A percentile compares a stretch with the other conserved stretches of the same genome.
phyloP scores from a whole-genome alignment of 163 green algal species.

The Coccomyxa subellipsoidea region DNA sequence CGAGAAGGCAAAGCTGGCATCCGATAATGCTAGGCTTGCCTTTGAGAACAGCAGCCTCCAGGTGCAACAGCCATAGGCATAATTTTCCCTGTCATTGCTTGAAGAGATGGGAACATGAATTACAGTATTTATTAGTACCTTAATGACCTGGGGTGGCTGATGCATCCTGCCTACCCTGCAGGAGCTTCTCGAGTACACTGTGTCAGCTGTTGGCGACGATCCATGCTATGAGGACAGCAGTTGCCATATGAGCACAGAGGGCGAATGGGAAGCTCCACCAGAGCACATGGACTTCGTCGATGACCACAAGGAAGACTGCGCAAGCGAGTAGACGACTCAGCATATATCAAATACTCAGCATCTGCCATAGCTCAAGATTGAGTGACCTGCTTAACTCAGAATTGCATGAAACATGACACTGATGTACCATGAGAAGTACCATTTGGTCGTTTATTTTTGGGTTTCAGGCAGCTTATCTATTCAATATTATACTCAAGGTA shows the following conservation, averaged over 20 bases:
- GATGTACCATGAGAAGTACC: no score
- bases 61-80: background rate
- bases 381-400: no score
- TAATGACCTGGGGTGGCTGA: no score
- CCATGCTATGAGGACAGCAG: background rate
- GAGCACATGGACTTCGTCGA: background rate
- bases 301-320: background rate
- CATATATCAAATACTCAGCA: no score
- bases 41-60: constrained; percentile 32
- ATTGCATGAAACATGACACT: no score
- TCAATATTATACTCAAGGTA: no score
- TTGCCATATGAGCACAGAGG: background rate
- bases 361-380: no score
- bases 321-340: no score
- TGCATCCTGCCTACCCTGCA: background rate
- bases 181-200: constrained; percentile 4
- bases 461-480: no score
- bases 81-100: background rate
- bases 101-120: background rate
- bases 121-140: background rate
- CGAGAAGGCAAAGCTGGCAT: constrained; percentile 34
- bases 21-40: constrained; percentile 33
- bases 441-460: no score
- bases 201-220: background rate
- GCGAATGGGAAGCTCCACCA: background rate